Evolutionary conservation across 192 early-diverging fungal genomes (phyloP).

Genomic region (Phycomyces nitens): DNA sequence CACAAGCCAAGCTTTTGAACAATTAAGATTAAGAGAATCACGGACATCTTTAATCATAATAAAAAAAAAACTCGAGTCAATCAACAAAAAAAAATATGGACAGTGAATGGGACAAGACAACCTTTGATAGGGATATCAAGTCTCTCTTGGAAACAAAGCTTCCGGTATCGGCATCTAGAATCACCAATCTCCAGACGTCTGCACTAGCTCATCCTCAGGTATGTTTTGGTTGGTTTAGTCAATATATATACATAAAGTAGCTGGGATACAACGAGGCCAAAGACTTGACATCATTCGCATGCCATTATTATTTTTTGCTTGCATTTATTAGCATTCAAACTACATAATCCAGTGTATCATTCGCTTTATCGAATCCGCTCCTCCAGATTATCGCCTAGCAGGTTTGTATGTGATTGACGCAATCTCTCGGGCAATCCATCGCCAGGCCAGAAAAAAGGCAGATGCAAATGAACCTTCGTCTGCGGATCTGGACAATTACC

Average conservation of each 20-base stretch:
- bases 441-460: constrained; percentile 35
- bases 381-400: constrained; percentile 54
- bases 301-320: constrained; percentile 2
- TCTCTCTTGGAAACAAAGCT: constrained; percentile 23
- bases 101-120: constrained; percentile 9
- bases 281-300: too few species aligned
- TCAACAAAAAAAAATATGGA: not conserved
- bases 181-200: constrained; percentile 7
- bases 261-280: too few species aligned
- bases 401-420: constrained; percentile 62
- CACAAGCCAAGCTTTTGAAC: too few species aligned
- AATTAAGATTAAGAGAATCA: too few species aligned
- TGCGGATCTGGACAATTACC: constrained; percentile 14
- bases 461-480: constrained; percentile 14
- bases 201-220: constrained; percentile 18
- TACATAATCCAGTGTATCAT: constrained; percentile 48
- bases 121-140: constrained; percentile 22
- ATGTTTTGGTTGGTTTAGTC: too few species aligned
- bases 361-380: constrained; percentile 48
- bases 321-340: constrained; percentile 44
- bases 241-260: too few species aligned
- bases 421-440: constrained; percentile 45
- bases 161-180: constrained; percentile 27
- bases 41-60: too few species aligned
- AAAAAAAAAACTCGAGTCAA: too few species aligned